Conservation (phyloP, 371 early-diverging fungal species). For the Lichtheimia hyalospora region DNA sequence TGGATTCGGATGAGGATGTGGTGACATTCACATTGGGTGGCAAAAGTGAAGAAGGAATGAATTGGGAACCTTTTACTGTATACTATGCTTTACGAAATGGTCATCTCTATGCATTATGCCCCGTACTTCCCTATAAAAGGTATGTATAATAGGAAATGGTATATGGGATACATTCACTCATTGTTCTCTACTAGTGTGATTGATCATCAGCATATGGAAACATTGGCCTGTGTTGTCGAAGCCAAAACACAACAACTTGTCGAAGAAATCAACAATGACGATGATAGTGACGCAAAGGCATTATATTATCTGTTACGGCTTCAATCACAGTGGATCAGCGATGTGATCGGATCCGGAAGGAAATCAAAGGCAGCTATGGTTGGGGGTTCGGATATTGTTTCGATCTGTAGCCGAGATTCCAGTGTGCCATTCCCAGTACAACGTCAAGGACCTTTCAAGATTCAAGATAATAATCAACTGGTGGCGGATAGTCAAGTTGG, state of each 20-base stretch:
- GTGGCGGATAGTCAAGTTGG: slow-evolving; percentile 11
- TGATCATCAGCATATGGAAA: slow-evolving; percentile 35
- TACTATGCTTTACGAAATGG: slow-evolving; percentile 43
- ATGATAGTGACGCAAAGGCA: slow-evolving; percentile 7
- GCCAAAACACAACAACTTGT: slow-evolving; percentile 24
- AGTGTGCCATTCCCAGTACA: slow-evolving; percentile 21
- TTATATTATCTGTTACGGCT: slow-evolving; percentile 28
- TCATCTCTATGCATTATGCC: slow-evolving; percentile 43
- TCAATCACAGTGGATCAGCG: slow-evolving; percentile 38
- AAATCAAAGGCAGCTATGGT: not conserved
- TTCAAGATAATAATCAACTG: slow-evolving; percentile 5
- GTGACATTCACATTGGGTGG: slow-evolving; percentile 41
- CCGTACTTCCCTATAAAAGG: slow-evolving; percentile 43
- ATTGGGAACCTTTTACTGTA: slow-evolving; percentile 46
- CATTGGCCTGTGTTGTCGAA: slow-evolving; percentile 27
- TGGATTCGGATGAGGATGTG: slow-evolving; percentile 43
- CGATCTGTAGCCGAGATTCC: slow-evolving; percentile 10
- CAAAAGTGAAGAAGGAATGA: slow-evolving; percentile 27
- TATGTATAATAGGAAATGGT: slow-evolving; percentile 3
- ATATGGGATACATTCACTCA: not conserved
- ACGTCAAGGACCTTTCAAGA: slow-evolving; percentile 42
- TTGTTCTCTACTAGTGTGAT: slow-evolving; percentile 21
- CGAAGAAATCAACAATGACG: not conserved
- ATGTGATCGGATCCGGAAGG: slow-evolving; percentile 22
- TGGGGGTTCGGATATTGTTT: slow-evolving; percentile 16